Evolutionary conservation across 73 alveolate species (phyloP), one percentile per base, ranked within the genome.

Genomic region (Diophrys appendiculata): DNA sequence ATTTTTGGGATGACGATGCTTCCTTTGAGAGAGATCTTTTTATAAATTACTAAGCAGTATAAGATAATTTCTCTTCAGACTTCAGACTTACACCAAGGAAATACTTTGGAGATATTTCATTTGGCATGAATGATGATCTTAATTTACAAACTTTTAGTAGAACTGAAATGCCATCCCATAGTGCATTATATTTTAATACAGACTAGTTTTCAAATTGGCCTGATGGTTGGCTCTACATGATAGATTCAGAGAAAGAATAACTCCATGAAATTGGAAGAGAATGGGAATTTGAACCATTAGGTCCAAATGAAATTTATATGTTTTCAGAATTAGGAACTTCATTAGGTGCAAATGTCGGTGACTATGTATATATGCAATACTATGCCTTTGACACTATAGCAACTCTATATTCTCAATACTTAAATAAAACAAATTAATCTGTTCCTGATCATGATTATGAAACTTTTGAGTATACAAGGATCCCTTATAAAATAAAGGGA

Each of bases 201-300:
- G n/a, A 25, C 29, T 14, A 14, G 2, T 14, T 3, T 60, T 60
- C 29, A 14, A 13, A 60, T 8, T 60, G 33, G 30, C 13, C 2
- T 11, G n/a, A 60, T 60, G 13, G 65, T 31, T 13, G n/a, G 52
- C 13, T 65, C n/a, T 26, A 11, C 67, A 28, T 74, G 32, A 52
- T 91, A 22, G 89, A 91, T 26, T 29, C 86, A 0, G 26, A 54
- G 5, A 83, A 85, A 53, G 97, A 91, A 69, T 54, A 30, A 25
- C 81, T 43, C 29, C 76, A 87, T 18, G 88, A 89, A 0, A 68
- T 91, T 23, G 97, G 97, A 11, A 34, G 81, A 53, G 87, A 84
- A 3, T 85, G 68, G 73, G 86, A 72, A 14, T 52, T 54, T 32
- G 83, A 60, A 1, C 73, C 30, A 32, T 27, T 89, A 23, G 52